Conservation (phyloP, 805 yeast species). For the Schizosaccharomyces osmophilus region DNA sequence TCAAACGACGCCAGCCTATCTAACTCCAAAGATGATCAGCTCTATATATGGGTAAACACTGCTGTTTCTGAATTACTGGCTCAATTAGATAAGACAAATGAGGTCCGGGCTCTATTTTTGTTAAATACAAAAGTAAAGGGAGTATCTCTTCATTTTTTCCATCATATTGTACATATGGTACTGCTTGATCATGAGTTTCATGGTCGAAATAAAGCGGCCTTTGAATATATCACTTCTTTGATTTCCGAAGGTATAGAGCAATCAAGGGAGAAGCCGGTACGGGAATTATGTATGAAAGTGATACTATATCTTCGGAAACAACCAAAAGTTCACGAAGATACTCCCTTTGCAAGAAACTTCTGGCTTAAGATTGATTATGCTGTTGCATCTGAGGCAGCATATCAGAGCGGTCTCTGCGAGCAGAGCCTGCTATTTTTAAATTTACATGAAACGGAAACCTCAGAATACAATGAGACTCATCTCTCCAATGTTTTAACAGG, state of each 20-base stretch:
- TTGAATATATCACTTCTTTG: not conserved
- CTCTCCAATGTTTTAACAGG: conserved; percentile 22
- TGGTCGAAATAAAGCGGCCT: not conserved
- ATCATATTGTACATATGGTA: not conserved
- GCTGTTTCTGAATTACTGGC: too few species aligned
- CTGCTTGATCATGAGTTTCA: not conserved
- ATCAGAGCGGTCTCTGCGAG: conserved; percentile 9
- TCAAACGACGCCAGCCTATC: too few species aligned
- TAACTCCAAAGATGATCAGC: too few species aligned
- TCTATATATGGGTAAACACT: too few species aligned
- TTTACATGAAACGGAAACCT: conserved; percentile 12
- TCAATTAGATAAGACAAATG: not conserved
- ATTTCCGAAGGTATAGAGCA: not conserved
- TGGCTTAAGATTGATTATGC: conserved; percentile 8
- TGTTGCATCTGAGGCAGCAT: conserved; percentile 10
- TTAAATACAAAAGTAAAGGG: not conserved
- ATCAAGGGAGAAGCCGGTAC: not conserved
- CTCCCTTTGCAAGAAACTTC: not conserved
- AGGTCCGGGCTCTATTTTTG: not conserved
- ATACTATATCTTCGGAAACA: not conserved
- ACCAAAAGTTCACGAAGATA: not conserved
- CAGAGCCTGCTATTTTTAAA: conserved; percentile 15
- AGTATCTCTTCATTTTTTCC: not conserved
- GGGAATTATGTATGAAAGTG: not conserved
- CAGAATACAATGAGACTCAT: conserved; percentile 1